These are phyloP conservation scores for Sonneratia alba DNA, from an alignment of 345 rosid species.

Conservation along the genomic window DNA sequence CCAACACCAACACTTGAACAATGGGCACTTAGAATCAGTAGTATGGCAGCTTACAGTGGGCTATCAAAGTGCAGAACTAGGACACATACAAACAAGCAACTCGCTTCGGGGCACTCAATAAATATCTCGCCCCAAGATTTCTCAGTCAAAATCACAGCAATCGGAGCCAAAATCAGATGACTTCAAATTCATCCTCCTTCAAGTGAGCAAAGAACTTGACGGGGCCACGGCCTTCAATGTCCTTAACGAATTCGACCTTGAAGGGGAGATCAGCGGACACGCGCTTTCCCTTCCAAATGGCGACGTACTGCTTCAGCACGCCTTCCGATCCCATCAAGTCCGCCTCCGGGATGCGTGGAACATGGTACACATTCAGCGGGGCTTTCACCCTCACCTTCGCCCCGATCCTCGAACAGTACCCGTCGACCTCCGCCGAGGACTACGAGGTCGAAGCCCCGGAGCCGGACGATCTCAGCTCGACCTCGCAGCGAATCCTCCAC, in stretches of 20 bases:
- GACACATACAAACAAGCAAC: slow-evolving; percentile 1
- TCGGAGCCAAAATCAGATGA: slow-evolving; percentile 22
- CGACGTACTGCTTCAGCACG: slow-evolving; percentile 57
- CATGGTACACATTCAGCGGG: slow-evolving; percentile 79
- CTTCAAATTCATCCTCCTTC: slow-evolving; percentile 74
- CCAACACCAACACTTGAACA: not conserved
- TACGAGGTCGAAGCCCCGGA: slow-evolving; percentile 19
- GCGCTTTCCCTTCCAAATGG: slow-evolving; percentile 66
- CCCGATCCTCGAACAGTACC: slow-evolving; percentile 31
- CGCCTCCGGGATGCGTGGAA: slow-evolving; percentile 57
- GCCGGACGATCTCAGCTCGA: slow-evolving; percentile 27
- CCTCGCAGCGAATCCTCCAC: slow-evolving; percentile 28
- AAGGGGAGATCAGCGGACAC: slow-evolving; percentile 80
- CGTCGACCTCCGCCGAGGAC: not conserved
- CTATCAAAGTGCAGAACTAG: not conserved
- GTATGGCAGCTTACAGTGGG: not conserved
- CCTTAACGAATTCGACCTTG: slow-evolving; percentile 61
- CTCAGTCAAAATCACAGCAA: not conserved
- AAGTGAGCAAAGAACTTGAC: slow-evolving; percentile 89
- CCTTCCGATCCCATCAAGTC: slow-evolving; percentile 86
- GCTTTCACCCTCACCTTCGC: slow-evolving; percentile 65
- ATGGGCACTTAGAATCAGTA: not conserved
- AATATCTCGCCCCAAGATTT: not conserved
- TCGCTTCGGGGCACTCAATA: not conserved
- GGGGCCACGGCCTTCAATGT: slow-evolving; percentile 58